Evolutionary conservation across 2,329 filamentous ascomycete species (phyloP).

Genomic region (Cladophialophora yegresii): DNA sequence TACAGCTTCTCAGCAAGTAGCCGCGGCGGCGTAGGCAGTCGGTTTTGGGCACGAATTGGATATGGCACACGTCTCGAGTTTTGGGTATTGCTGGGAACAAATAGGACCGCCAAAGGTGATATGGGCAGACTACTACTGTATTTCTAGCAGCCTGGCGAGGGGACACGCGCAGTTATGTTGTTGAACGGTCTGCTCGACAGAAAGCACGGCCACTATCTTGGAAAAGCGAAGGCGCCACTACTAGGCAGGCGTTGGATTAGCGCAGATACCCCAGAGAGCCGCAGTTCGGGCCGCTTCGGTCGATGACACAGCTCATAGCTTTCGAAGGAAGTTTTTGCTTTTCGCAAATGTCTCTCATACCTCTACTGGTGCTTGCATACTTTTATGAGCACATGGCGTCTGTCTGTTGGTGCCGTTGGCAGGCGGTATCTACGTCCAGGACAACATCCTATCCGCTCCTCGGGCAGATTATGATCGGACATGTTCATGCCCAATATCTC

Average conservation of each 20-base stretch:
- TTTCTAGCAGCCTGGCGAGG: constrained; percentile 3
- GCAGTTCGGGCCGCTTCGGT: constrained; percentile 2
- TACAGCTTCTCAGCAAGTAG: constrained; percentile 27
- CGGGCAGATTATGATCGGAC: background rate
- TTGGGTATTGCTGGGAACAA: background rate
- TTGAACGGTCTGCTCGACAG: background rate
- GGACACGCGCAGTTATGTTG: background rate
- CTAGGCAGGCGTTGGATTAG: constrained; percentile 3
- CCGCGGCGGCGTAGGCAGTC: background rate
- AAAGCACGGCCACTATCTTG: background rate
- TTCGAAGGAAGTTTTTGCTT: background rate
- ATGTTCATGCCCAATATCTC: constrained; percentile 3
- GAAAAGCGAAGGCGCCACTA: constrained; percentile 4
- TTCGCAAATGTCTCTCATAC: background rate
- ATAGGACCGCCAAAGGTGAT: background rate
- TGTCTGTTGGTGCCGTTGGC: background rate
- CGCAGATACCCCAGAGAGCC: constrained; percentile 6
- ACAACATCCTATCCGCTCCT: background rate
- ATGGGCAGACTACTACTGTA: constrained; percentile 1
- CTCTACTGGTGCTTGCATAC: background rate
- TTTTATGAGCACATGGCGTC: background rate
- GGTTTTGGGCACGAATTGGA: background rate
- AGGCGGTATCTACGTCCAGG: constrained; percentile 6
- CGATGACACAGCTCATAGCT: background rate
- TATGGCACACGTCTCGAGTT: background rate